These are phyloP conservation scores for Diaporthe capsici DNA, from an alignment of 2,329 filamentous ascomycete species.

Conservation along the genomic window DNA sequence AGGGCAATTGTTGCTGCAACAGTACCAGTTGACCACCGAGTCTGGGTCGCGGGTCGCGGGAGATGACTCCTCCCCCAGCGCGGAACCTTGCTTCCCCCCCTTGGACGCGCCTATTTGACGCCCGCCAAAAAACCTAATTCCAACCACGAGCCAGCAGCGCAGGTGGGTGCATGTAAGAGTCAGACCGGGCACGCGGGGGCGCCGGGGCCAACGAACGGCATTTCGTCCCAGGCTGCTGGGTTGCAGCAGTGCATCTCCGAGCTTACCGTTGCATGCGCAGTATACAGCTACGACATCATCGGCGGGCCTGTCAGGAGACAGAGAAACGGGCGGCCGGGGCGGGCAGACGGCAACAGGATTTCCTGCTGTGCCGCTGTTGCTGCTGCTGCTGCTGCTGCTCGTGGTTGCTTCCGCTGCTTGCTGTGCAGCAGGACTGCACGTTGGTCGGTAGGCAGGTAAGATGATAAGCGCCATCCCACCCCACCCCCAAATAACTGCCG, in stretches of 20 bases:
- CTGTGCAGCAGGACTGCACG: not conserved
- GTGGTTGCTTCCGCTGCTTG: no score
- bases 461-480: conserved; percentile 32
- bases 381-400: no score
- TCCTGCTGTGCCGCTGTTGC: not conserved
- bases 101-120: conserved; percentile 28
- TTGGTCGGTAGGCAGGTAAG: not conserved
- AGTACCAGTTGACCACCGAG: not conserved
- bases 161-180: conserved; percentile 14
- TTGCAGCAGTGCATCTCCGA: conserved; percentile 23
- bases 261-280: conserved; percentile 12
- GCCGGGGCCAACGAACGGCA: not conserved
- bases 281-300: not conserved
- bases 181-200: conserved; percentile 22
- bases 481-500: conserved; percentile 33
- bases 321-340: not conserved
- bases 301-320: conserved; percentile 9
- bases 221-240: conserved; percentile 20
- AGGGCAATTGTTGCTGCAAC: not conserved
- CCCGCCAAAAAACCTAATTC: conserved; percentile 18
- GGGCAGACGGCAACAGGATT: not conserved
- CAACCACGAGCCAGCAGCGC: conserved; percentile 27
- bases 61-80: conserved; percentile 19
- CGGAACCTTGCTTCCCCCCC: not conserved
- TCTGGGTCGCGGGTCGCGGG: conserved; percentile 16